These are phyloP conservation scores for Elaeagnus macrophylla DNA, from an alignment of 306 rosid species.

Conservation along the genomic window DNA sequence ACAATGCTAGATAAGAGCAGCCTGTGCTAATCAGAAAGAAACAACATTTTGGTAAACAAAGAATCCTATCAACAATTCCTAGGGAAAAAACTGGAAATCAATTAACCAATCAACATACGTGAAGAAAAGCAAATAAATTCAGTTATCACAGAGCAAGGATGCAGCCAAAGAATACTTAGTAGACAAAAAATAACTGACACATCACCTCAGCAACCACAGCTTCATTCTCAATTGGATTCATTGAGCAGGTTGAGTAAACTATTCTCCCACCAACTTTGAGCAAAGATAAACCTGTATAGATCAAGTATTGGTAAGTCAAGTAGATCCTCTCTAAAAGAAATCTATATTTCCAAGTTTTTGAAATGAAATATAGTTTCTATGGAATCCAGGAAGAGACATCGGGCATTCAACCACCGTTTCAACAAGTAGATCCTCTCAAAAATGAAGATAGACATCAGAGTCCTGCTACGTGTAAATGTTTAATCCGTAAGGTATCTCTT, in stretches of 20 bases:
- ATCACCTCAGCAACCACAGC: slow-evolving; percentile 95
- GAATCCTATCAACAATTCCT: neutral
- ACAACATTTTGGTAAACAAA: neutral
- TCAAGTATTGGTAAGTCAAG: slow-evolving; percentile 1
- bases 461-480: no score
- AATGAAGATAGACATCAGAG: no score
- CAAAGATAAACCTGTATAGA: slow-evolving; percentile 59
- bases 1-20: no score
- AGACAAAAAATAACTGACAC: slow-evolving; percentile 1
- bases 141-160: neutral
- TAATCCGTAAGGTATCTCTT: no score
- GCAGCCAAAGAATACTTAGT: neutral
- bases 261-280: slow-evolving; percentile 94
- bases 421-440: no score
- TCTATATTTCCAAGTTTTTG: no score
- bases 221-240: slow-evolving; percentile 97
- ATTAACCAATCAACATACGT: slow-evolving; percentile 4
- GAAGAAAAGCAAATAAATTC: slow-evolving; percentile 4
- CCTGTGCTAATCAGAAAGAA: no score
- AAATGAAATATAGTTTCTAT: no score
- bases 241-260: slow-evolving; percentile 96
- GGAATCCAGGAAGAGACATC: no score
- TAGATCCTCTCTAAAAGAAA: neutral
- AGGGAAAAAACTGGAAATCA: slow-evolving; percentile 5
- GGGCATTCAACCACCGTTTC: no score